Conservation (phyloP, 2,329 filamentous ascomycete genomes). For the Cordyceps cateniannulata region DNA sequence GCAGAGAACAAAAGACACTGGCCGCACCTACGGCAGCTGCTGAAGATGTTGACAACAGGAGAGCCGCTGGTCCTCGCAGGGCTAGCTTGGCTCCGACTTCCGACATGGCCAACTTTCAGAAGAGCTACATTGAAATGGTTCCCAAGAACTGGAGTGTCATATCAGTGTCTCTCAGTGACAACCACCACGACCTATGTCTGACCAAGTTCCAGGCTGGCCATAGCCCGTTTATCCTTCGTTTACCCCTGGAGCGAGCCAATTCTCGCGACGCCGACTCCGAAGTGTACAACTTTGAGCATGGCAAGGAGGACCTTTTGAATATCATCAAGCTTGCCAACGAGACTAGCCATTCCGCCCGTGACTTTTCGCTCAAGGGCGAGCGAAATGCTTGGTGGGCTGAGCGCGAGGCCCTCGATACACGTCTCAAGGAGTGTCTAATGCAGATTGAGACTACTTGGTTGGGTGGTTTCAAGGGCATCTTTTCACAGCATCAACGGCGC, state of each 20-base stretch:
- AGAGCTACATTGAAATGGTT: conserved; percentile 78
- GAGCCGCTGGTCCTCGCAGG: conserved; percentile 24
- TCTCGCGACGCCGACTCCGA: conserved; percentile 72
- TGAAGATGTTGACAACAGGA: conserved; percentile 22
- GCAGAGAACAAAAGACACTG: conserved; percentile 54
- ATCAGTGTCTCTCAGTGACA: conserved; percentile 78
- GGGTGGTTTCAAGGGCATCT: conserved; percentile 90
- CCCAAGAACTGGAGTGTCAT: conserved; percentile 78
- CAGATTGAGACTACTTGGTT: conserved; percentile 93
- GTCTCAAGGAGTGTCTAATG: conserved; percentile 69
- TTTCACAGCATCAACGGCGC: conserved; percentile 64
- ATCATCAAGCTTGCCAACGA: conserved; percentile 78
- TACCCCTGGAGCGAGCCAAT: conserved; percentile 78
- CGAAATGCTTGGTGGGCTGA: conserved; percentile 87
- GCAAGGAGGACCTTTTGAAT: conserved; percentile 70
- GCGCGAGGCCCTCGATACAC: conserved; percentile 70
- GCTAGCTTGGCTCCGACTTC: conserved; percentile 40
- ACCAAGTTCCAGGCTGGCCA: conserved; percentile 73
- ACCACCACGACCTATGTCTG: conserved; percentile 76
- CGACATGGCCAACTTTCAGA: conserved; percentile 62
- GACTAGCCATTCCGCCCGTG: conserved; percentile 67
- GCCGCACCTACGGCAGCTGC: background rate
- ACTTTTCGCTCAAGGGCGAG: conserved; percentile 66
- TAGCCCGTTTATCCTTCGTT: conserved; percentile 75
- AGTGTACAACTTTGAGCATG: conserved; percentile 76